A percentile compares a stretch with the other conserved stretches of the same genome.
These are phyloP conservation scores for Carallia brachiata DNA, from an alignment of 345 rosid genomes.

Conservation along the genomic window DNA sequence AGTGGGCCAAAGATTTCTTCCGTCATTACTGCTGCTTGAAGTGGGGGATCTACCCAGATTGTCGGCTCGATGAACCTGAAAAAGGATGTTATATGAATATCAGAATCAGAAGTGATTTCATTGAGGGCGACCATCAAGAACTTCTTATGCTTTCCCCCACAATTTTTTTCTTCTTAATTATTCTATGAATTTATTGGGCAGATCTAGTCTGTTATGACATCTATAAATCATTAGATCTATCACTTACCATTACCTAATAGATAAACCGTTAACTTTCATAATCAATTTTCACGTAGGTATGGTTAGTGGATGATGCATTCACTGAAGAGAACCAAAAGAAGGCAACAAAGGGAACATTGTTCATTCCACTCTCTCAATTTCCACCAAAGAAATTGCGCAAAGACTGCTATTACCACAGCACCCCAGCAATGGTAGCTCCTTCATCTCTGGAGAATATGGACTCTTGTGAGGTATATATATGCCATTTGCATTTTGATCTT, in stretches of 20 bases:
- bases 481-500: too few relatives aligned
- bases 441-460: conserved; percentile 53
- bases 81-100: not conserved
- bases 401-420: conserved; percentile 54
- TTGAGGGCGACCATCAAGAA: not conserved
- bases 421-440: conserved; percentile 63
- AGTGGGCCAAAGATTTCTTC: conserved; percentile 95
- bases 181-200: too few relatives aligned
- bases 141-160: not conserved
- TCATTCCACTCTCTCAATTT: conserved; percentile 66
- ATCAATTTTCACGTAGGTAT: conserved; percentile 29
- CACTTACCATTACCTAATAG: too few relatives aligned
- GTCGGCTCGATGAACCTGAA: conserved; percentile 79
- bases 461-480: conserved; percentile 61
- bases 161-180: not conserved
- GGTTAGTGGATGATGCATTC: conserved; percentile 62
- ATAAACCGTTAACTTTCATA: not conserved
- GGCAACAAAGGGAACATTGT: conserved; percentile 52
- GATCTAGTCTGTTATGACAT: too few relatives aligned
- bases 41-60: conserved; percentile 66
- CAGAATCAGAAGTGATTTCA: not conserved
- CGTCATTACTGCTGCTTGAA: conserved; percentile 55
- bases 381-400: conserved; percentile 43
- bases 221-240: too few relatives aligned
- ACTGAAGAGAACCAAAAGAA: conserved; percentile 45